Percentiles rank a stretch among this genome's conserved stretches.
These are phyloP conservation scores for Nemophila menziesii DNA, from an alignment of 257 asterid genomes.

Conservation along the genomic window DNA sequence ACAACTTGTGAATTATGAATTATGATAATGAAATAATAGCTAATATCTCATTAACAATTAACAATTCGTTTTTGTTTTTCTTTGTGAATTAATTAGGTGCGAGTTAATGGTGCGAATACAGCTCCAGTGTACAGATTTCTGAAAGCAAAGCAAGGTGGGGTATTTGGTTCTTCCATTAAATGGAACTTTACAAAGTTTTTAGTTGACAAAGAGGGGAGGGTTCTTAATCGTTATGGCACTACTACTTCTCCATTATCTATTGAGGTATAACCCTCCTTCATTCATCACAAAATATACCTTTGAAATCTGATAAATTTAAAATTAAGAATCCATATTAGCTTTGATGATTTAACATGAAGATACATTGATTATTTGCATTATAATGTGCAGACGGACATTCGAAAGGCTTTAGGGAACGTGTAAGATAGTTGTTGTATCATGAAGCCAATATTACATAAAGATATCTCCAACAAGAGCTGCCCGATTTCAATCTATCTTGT, in stretches of 20 bases:
- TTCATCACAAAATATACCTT: background rate
- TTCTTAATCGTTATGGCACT: constrained; percentile 54
- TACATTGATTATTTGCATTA: constrained; percentile 3
- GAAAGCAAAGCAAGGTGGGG: constrained; percentile 54
- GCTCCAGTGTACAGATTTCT: constrained; percentile 71
- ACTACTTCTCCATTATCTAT: constrained; percentile 55
- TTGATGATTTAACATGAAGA: background rate
- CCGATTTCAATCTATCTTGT: background rate
- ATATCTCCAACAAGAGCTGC: background rate
- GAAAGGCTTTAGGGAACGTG: constrained; percentile 48
- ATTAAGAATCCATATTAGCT: background rate
- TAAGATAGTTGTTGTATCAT: constrained; percentile 11
- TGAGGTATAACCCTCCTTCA: constrained; percentile 37
- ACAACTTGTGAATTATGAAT: no score
- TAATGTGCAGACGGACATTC: constrained; percentile 40
- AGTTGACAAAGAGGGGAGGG: constrained; percentile 73
- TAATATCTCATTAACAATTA: background rate
- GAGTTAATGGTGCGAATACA: constrained; percentile 62
- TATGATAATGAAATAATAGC: no score
- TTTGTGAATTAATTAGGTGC: constrained; percentile 37
- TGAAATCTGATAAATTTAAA: background rate
- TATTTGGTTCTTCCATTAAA: constrained; percentile 55
- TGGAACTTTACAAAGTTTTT: constrained; percentile 95
- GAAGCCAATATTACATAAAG: background rate
- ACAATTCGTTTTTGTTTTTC: background rate